Base-by-base conservation (phyloP, 805 yeast genomes). In the Starmerella roubikii region DNA sequence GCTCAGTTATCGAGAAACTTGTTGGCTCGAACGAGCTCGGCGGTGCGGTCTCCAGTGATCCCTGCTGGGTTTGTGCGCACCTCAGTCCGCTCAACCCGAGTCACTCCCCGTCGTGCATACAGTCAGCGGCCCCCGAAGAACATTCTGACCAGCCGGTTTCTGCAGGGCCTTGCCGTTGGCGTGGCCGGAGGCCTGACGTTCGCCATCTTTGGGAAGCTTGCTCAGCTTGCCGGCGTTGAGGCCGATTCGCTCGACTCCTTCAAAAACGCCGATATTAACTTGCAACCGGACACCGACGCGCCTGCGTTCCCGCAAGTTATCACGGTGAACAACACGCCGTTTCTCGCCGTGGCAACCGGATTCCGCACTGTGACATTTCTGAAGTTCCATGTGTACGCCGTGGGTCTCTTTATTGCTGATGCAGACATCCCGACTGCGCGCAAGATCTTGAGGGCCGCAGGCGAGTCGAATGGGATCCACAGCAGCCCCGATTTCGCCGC, bases 341-440 rank as follows among this genome's bases (percentile, higher is more conserved):
- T 66, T 54, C 61, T 69, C 18, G 57, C 86, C 24, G 51, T 91
- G 3, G 97, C 94, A 0, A 68, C 72, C 40, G 97, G 98, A 1
- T 71, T 76, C 2, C 67, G 97, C 53, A 63, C 79, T 0, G 95
- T 88, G 16, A 81, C 96, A 0, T 81, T 91, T 53, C 50, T 86
- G 30, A 67, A 69, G 20, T 74, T 91, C 64, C 83, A 76, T 50
- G 95, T 91, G 1, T 88, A 88, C 55, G 93, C 83, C 0, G 65
- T 82, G 28, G 97, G 94, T 0, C 61, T 91, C 7, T 88, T 88
- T 55, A 64, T 82, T 30, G 78, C 84, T 5, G 56, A 65, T 6
- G 67, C 69, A 0, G 94, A 84, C 52, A 30, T 45, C 17, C 26
- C 29, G 15, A 40, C 38, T 32, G 55, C 53, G 15, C 43, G 43